These are phyloP conservation scores for Russula ochroleuca DNA, from an alignment of 768 basidiomycete genomes.

Conservation along the genomic window DNA sequence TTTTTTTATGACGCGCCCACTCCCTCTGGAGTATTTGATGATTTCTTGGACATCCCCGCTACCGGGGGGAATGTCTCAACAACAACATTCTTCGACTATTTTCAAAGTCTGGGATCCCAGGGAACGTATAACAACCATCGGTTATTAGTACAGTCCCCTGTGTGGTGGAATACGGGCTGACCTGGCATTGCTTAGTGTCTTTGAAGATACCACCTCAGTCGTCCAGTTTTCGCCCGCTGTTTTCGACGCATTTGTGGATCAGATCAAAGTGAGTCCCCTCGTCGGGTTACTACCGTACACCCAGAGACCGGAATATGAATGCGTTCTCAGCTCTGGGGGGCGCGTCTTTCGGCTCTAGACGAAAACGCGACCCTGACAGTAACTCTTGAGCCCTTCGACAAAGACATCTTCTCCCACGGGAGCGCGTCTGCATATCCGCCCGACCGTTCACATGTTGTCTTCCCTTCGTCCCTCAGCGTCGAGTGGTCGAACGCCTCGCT, in stretches of 20 bases:
- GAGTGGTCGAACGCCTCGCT: slow-evolving; percentile 25
- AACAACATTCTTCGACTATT: slow-evolving; percentile 2
- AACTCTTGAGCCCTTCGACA: neutral
- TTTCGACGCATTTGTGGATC: slow-evolving; percentile 4
- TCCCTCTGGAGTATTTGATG: slow-evolving; percentile 24
- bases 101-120: neutral
- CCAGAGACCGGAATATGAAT: neutral
- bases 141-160: neutral
- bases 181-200: neutral
- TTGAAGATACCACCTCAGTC: neutral
- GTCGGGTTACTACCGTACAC: neutral
- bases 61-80: neutral
- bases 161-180: neutral
- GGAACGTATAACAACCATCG: neutral
- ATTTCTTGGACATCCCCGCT: slow-evolving; percentile 22
- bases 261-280: neutral
- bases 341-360: neutral
- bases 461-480: neutral
- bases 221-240: slow-evolving; percentile 4
- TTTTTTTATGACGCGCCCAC: slow-evolving; percentile 28
- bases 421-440: slow-evolving; percentile 19
- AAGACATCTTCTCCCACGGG: slow-evolving; percentile 14
- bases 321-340: neutral
- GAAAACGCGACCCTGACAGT: neutral
- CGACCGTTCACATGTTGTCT: slow-evolving; percentile 10